These are phyloP conservation scores for Pleurotus cornucopiae DNA, from an alignment of 768 basidiomycete genomes.

Conservation along the genomic window DNA sequence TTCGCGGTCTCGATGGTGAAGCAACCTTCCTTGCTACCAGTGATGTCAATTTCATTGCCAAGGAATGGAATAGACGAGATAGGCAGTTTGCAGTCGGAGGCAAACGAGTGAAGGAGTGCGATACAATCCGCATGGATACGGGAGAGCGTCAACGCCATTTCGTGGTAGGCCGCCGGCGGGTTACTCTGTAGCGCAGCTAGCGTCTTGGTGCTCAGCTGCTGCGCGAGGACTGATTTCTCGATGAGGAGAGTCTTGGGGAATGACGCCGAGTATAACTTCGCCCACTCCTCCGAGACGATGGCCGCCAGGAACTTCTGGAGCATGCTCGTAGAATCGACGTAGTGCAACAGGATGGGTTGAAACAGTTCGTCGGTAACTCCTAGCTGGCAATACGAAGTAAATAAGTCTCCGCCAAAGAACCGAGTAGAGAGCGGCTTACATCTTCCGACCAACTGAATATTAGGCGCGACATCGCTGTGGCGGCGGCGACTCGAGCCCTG, in stretches of 20 bases:
- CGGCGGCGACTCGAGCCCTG: constrained; percentile 74
- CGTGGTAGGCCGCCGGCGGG: constrained; percentile 80
- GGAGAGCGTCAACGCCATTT: constrained; percentile 79
- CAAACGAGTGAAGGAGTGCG: constrained; percentile 77
- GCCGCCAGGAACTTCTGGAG: constrained; percentile 87
- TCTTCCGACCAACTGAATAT: constrained; percentile 63
- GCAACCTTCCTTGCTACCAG: constrained; percentile 54
- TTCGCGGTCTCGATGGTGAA: constrained; percentile 83
- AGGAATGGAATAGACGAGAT: constrained; percentile 75
- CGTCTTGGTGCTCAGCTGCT: constrained; percentile 64
- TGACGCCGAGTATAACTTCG: constrained; percentile 44
- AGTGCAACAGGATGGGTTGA: constrained; percentile 70
- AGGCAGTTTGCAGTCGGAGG: constrained; percentile 83
- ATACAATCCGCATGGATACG: constrained; percentile 80
- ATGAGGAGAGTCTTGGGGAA: constrained; percentile 35
- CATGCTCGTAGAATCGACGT: constrained; percentile 85
- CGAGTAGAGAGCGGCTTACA: constrained; percentile 30
- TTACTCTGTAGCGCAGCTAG: constrained; percentile 70
- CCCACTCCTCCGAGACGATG: constrained; percentile 91
- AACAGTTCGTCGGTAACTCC: constrained; percentile 61
- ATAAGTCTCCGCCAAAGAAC: background rate
- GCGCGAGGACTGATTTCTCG: constrained; percentile 54
- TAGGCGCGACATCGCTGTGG: constrained; percentile 71
- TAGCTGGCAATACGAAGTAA: constrained; percentile 15
- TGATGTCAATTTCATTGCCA: constrained; percentile 73